These are phyloP conservation scores for Aspergillus pseudonomiae DNA, from an alignment of 2,329 filamentous ascomycete genomes.

Conservation along the genomic window DNA sequence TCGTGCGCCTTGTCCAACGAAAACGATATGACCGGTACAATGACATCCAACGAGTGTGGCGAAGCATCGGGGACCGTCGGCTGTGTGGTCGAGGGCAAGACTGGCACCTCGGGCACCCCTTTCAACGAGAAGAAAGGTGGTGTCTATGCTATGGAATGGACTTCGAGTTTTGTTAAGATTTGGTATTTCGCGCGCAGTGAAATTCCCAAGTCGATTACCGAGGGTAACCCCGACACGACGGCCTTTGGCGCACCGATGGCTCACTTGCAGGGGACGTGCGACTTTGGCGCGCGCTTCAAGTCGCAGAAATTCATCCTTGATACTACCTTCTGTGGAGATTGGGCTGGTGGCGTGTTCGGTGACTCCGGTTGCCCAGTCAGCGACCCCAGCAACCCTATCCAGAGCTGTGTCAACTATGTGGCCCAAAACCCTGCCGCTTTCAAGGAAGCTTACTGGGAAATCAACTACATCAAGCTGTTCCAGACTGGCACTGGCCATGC, in stretches of 20 bases:
- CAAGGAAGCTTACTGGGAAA: conserved; percentile 73
- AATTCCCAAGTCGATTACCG: conserved; percentile 51
- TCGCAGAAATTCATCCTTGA: conserved; percentile 52
- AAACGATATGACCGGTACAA: conserved; percentile 52
- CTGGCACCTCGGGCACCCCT: conserved; percentile 52
- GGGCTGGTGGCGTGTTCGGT: conserved; percentile 53
- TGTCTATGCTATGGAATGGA: conserved; percentile 55
- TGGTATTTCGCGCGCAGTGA: conserved; percentile 54
- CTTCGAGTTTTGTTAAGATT: conserved; percentile 50
- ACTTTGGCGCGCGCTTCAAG: conserved; percentile 45
- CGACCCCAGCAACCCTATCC: conserved; percentile 63
- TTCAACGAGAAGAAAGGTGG: conserved; percentile 58
- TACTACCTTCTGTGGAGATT: conserved; percentile 59
- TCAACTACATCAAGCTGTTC: conserved; percentile 74
- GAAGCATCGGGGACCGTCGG: conserved; percentile 41
- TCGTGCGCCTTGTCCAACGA: conserved; percentile 47
- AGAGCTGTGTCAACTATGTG: conserved; percentile 71
- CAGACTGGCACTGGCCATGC: conserved; percentile 26
- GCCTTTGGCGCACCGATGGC: conserved; percentile 52
- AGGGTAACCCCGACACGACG: conserved; percentile 47
- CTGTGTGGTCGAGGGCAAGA: conserved; percentile 45
- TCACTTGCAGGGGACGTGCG: conserved; percentile 46
- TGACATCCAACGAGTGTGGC: conserved; percentile 54
- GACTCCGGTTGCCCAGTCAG: conserved; percentile 61
- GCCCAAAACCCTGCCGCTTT: conserved; percentile 70